A percentile compares a stretch with the other conserved stretches of the same genome.
Evolutionary conservation across 352 stramenopile genomes (phyloP).

Genomic region (Halophytophthora polymorphica): DNA sequence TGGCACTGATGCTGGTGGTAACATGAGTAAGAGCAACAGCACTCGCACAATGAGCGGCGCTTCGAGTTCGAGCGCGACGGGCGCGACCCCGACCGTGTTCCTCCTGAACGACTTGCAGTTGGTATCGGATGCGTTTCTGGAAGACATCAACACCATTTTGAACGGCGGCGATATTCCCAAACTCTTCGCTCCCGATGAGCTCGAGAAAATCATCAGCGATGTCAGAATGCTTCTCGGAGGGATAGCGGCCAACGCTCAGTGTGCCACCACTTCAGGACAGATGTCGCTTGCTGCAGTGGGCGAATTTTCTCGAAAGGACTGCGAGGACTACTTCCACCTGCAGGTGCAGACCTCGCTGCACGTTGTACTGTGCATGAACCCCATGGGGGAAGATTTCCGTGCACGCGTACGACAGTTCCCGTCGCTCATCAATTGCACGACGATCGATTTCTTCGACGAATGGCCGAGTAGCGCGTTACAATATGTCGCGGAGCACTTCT

Average conservation of each 20-base stretch:
- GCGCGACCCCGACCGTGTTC: conserved; percentile 50
- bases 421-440: conserved; percentile 92
- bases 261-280: not conserved
- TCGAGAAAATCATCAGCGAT: conserved; percentile 73
- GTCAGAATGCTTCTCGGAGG: conserved; percentile 37
- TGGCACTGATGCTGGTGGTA: not conserved
- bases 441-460: conserved; percentile 92
- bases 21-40: conserved; percentile 1
- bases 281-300: not conserved
- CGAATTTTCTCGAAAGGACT: conserved; percentile 57
- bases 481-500: conserved; percentile 70
- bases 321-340: conserved; percentile 80
- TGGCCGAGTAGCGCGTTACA: conserved; percentile 88
- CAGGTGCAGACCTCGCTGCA: conserved; percentile 85
- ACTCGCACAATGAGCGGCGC: conserved; percentile 2
- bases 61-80: not conserved
- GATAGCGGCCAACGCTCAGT: conserved; percentile 3
- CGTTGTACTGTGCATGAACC: conserved; percentile 90
- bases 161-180: conserved; percentile 85
- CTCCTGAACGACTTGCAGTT: conserved; percentile 85
- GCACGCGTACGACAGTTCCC: conserved; percentile 89
- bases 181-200: conserved; percentile 82
- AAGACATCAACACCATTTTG: conserved; percentile 89
- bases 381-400: conserved; percentile 77
- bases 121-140: conserved; percentile 79